phyloP scores from a whole-genome alignment of 768 basidiomycete species.

The Leccinellum luteum region DNA sequence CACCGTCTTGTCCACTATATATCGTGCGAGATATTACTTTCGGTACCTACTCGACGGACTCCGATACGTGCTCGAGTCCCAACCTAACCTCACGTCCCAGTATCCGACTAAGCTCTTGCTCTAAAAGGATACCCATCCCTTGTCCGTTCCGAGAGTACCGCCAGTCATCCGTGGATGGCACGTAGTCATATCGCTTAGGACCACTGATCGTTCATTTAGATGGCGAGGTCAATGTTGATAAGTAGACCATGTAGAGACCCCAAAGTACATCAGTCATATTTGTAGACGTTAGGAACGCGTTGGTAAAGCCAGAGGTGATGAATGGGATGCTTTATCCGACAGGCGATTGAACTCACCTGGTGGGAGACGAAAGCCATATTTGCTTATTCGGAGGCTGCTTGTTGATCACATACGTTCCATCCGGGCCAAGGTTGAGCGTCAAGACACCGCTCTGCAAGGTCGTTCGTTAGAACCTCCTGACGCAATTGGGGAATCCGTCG shows the following conservation, averaged over 20 bases:
- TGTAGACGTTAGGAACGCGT: conserved; percentile 1
- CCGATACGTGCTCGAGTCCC: conserved; percentile 28
- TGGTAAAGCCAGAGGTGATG: conserved; percentile 5
- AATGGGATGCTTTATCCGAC: not conserved
- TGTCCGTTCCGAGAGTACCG: conserved; percentile 69
- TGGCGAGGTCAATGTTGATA: not conserved
- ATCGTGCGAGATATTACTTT: not conserved
- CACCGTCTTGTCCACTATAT: not conserved
- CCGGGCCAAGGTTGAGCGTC: conserved; percentile 69
- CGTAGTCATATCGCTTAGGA: conserved; percentile 89
- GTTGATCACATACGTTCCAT: conserved; percentile 93
- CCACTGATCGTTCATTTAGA: conserved; percentile 50
- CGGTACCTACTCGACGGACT: conserved; percentile 15
- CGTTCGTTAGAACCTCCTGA: conserved; percentile 9
- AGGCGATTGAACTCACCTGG: conserved; percentile 52
- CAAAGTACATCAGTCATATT: not conserved
- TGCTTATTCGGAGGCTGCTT: conserved; percentile 98
- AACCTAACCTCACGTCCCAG: conserved; percentile 37
- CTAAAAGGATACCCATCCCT: conserved; percentile 59
- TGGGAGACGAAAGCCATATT: conserved; percentile 91
- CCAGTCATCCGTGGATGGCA: conserved; percentile 58
- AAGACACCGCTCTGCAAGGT: conserved; percentile 78
- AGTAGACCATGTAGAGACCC: not conserved
- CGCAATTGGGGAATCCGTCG: not conserved
- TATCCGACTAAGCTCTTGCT: conserved; percentile 58